phyloP scores from a whole-genome alignment of 2,329 filamentous ascomycete genomes.

The Leptographium lundbergii region DNA sequence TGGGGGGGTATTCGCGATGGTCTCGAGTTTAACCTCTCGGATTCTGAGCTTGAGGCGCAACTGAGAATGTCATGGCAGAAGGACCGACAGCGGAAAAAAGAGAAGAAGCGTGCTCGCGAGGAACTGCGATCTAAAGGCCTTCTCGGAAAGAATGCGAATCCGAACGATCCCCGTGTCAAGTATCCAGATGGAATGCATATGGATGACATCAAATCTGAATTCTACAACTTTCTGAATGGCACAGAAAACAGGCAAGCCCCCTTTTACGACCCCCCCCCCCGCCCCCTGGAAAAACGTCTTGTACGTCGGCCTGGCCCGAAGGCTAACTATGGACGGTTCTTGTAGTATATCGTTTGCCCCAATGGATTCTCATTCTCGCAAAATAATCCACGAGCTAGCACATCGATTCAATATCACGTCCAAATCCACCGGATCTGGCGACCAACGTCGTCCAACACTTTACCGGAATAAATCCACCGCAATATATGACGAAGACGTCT shows the following conservation, averaged over 20 bases:
- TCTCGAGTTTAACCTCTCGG: slow-evolving; percentile 33
- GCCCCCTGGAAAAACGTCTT: too few relatives aligned
- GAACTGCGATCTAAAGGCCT: slow-evolving; percentile 52
- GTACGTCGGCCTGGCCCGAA: neutral
- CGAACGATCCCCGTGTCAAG: slow-evolving; percentile 51
- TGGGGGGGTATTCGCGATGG: slow-evolving; percentile 41
- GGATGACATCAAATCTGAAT: slow-evolving; percentile 57
- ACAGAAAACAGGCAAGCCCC: slow-evolving; percentile 46
- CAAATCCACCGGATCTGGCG: slow-evolving; percentile 65
- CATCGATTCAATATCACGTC: slow-evolving; percentile 67
- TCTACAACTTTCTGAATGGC: slow-evolving; percentile 57
- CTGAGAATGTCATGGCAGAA: slow-evolving; percentile 50
- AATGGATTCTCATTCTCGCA: slow-evolving; percentile 68
- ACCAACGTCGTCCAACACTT: slow-evolving; percentile 62
- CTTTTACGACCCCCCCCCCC: too few relatives aligned
- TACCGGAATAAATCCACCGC: slow-evolving; percentile 60
- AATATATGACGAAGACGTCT: slow-evolving; percentile 43
- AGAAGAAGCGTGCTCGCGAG: slow-evolving; percentile 58
- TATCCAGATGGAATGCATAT: slow-evolving; percentile 62
- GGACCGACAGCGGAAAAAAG: slow-evolving; percentile 59
- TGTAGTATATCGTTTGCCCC: slow-evolving; percentile 62
- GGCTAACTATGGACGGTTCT: slow-evolving; percentile 1
- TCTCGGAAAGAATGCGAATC: slow-evolving; percentile 44
- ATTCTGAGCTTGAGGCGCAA: slow-evolving; percentile 52
- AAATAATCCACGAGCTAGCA: slow-evolving; percentile 68